Evolutionary conservation across 345 rosid genomes (phyloP), one percentile per base, ranked within the genome.

Genomic region (Citrus hindsii): DNA sequence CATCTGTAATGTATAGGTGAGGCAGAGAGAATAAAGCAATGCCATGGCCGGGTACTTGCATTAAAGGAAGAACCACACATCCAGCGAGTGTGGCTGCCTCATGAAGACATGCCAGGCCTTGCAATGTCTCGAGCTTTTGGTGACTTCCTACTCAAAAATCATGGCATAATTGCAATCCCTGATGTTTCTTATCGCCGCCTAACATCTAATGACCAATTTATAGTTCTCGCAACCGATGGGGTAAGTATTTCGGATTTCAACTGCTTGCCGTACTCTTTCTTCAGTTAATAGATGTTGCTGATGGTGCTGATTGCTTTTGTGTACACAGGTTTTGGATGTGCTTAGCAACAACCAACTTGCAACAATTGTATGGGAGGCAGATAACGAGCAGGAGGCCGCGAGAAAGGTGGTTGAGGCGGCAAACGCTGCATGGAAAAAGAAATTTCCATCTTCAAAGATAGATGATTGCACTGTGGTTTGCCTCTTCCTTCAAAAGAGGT

Each of bases 41-140:
- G 95, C 76, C 83, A 85, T 1, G 99, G 99, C 6, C 83, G 98
- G 40, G 97, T 95, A 1, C 80, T 92, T 12, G 89, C 96, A 5
- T 82, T 92, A 25, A 87, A 88, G 79, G 86, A 86, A 64, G 98
- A 93, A 53, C 93, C 95, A 25, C 94, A 93, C 69, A 86, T 93
- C 74, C 86, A 86, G 16, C 84, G 98, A 73, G 99, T 95, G 59
- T 95, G 99, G 99, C 85, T 93, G 38, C 99, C 99, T 0, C 46
- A 79, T 63, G 93, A 88, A 74, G 90, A 95, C 86, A 51, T 74
- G 6, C 99, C 99, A 2, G 99, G 99, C 19, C 76, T 93, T n/a
- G 99, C 99, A 73, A 95, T 95, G 99, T 90, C 99, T 24, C 85
- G 99, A 30, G 94, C 98, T 77, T 91, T 95, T 0, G 98, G 99